Conservation (phyloP, 495 filamentous ascomycete species). For the Apodospora peruviana region DNA sequence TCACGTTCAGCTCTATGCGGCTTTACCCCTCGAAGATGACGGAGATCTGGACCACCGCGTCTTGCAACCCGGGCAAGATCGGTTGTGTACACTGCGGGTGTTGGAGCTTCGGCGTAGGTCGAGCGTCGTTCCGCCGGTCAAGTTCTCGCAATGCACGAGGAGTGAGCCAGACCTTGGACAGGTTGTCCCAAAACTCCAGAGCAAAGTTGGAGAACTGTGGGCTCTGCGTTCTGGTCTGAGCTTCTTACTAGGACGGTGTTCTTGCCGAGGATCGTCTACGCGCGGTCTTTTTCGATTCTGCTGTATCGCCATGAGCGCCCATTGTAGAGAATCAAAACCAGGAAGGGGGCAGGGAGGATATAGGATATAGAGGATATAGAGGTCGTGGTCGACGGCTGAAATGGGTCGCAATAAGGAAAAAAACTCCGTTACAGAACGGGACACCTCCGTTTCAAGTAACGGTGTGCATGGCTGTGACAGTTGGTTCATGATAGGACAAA, state of each 20-base stretch:
- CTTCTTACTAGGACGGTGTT: conserved; percentile 16
- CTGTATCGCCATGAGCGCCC: conserved; percentile 8
- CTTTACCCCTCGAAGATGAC: conserved; percentile 17
- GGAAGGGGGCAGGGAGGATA: background rate
- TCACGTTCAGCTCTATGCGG: background rate
- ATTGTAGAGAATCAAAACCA: background rate
- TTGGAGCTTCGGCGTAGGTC: conserved; percentile 2
- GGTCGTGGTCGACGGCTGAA: background rate
- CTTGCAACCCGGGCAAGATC: conserved; percentile 16
- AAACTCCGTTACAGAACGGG: no score
- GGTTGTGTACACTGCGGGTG: conserved; percentile 8
- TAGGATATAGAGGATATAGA: background rate
- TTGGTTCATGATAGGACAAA: no score
- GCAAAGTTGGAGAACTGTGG: conserved; percentile 16
- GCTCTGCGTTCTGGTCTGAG: conserved; percentile 5
- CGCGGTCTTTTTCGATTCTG: conserved; percentile 12
- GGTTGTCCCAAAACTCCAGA: conserved; percentile 26
- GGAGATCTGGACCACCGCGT: conserved; percentile 16
- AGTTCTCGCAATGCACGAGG: conserved; percentile 28
- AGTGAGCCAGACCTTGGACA: conserved; percentile 29
- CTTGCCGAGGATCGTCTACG: conserved; percentile 5
- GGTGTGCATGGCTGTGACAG: no score
- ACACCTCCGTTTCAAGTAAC: no score
- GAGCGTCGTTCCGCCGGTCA: conserved; percentile 23
- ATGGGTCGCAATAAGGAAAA: no score